A percentile compares a stretch with the other conserved stretches of the same genome.
Conservation (phyloP, 345 rosid species). For the Mercurialis annua region DNA sequence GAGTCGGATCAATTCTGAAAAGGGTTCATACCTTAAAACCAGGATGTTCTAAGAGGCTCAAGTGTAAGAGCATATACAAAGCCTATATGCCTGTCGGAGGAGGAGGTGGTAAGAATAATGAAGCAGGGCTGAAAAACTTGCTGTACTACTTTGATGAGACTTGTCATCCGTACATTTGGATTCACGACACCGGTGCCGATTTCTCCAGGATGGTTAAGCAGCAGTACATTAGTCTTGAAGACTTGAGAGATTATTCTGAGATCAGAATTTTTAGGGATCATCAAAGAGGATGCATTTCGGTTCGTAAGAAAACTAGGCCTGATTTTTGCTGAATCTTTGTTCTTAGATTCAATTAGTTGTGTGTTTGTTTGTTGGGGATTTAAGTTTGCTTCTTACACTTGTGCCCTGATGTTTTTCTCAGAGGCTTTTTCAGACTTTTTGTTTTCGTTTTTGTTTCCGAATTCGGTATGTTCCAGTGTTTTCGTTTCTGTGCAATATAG, state of each 20-base stretch:
- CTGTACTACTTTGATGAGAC: constrained; percentile 70
- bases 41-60: constrained; percentile 69
- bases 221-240: constrained; percentile 80
- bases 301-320: constrained; percentile 74
- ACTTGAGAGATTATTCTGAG: constrained; percentile 76
- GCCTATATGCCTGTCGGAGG: constrained; percentile 54
- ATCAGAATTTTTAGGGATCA: constrained; percentile 67
- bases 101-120: not conserved
- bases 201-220: constrained; percentile 82
- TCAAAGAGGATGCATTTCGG: constrained; percentile 67
- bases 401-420: constrained; percentile 11
- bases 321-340: constrained; percentile 50
- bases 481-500: no score
- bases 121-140: constrained; percentile 53
- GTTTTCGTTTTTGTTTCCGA: constrained; percentile 7
- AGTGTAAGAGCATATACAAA: constrained; percentile 69
- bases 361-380: not conserved
- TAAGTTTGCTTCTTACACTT: not conserved
- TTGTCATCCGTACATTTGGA: constrained; percentile 81
- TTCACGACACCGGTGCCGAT: constrained; percentile 65
- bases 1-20: constrained; percentile 79
- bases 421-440: no score
- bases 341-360: not conserved
- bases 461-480: no score
- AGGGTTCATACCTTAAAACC: constrained; percentile 77